Percentiles rank a stretch among this genome's conserved stretches.
Evolutionary conservation across 1,284 basidiomycete genomes (phyloP).

Genomic region (Cutaneotrichosporon cutaneum): DNA sequence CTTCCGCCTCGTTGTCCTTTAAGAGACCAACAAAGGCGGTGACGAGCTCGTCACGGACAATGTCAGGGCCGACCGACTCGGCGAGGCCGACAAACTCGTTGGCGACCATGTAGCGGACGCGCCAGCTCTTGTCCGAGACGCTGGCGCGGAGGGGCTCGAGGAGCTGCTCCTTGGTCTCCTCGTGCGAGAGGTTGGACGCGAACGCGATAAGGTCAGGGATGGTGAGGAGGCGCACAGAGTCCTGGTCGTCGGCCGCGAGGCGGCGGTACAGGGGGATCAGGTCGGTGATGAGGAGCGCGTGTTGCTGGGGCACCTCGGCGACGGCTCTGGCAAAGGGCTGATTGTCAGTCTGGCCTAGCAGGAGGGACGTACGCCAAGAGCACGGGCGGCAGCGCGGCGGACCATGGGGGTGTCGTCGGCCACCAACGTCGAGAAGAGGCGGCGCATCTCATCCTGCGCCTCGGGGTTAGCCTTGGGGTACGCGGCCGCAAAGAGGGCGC

Average conservation of each 20-base stretch:
- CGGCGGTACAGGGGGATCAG: constrained; percentile 91
- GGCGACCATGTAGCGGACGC: constrained; percentile 98
- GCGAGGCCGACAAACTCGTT: constrained; percentile 94
- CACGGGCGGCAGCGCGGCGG: constrained; percentile 91
- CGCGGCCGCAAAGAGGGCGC: constrained; percentile 89
- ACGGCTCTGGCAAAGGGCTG: constrained; percentile 73
- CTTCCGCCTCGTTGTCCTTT: constrained; percentile 99
- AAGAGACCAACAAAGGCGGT: constrained; percentile 89
- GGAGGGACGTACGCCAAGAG: constrained; percentile 73
- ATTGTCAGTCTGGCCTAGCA: constrained; percentile 2
- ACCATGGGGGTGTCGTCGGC: constrained; percentile 99
- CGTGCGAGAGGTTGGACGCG: constrained; percentile 75
- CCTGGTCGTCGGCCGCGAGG: constrained; percentile 94
- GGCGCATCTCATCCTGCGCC: constrained; percentile 85
- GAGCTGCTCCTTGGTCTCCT: constrained; percentile 88
- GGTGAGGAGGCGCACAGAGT: constrained; percentile 93
- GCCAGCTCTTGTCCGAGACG: constrained; percentile 95
- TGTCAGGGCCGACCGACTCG: constrained; percentile 82
- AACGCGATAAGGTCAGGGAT: constrained; percentile 95
- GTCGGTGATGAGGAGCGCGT: constrained; percentile 72
- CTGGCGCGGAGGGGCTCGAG: constrained; percentile 82
- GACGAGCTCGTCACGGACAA: constrained; percentile 92
- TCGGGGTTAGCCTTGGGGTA: constrained; percentile 73
- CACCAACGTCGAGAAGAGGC: constrained; percentile 77
- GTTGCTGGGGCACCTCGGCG: constrained; percentile 62